phyloP scores from a whole-genome alignment of 768 basidiomycete species.

The Rhodotorula sphaerocarpa region DNA sequence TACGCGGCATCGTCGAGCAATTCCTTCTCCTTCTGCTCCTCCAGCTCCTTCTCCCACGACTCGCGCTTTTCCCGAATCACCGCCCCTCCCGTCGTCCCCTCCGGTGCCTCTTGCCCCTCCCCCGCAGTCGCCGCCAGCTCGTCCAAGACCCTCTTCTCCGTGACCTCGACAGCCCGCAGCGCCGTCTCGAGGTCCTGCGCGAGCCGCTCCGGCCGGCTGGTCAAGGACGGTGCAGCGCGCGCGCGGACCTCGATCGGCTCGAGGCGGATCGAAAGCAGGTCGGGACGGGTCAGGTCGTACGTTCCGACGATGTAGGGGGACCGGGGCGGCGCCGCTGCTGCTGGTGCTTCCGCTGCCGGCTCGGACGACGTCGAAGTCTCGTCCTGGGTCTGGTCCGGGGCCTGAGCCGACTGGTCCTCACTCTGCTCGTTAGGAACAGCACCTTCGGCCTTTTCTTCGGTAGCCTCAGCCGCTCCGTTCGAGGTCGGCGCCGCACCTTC shows the following conservation, averaged over 20 bases:
- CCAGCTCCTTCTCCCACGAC: constrained; percentile 10
- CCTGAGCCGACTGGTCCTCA: neutral
- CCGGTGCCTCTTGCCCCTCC: constrained; percentile 57
- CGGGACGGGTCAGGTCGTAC: neutral
- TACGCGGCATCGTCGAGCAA: constrained; percentile 47
- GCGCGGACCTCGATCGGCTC: constrained; percentile 68
- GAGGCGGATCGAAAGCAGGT: constrained; percentile 42
- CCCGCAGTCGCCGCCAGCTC: constrained; percentile 47
- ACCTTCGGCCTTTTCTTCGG: neutral
- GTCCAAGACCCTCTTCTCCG: constrained; percentile 52
- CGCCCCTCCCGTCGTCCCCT: constrained; percentile 47
- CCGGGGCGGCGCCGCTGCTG: neutral
- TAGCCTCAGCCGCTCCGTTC: too few relatives aligned
- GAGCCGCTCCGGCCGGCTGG: constrained; percentile 66
- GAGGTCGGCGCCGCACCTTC: neutral
- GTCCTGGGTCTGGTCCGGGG: neutral
- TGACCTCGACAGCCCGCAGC: constrained; percentile 52
- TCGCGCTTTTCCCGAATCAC: constrained; percentile 50
- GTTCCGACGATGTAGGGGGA: constrained; percentile 42
- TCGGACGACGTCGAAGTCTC: too few relatives aligned
- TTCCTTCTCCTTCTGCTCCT: constrained; percentile 15
- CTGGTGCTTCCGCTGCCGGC: too few relatives aligned
- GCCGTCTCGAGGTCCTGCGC: constrained; percentile 48
- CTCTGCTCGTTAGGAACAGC: neutral
- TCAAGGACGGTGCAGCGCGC: constrained; percentile 71